Evolutionary conservation across 495 filamentous ascomycete genomes (phyloP).

Genomic region (Usnea hakonensis): DNA sequence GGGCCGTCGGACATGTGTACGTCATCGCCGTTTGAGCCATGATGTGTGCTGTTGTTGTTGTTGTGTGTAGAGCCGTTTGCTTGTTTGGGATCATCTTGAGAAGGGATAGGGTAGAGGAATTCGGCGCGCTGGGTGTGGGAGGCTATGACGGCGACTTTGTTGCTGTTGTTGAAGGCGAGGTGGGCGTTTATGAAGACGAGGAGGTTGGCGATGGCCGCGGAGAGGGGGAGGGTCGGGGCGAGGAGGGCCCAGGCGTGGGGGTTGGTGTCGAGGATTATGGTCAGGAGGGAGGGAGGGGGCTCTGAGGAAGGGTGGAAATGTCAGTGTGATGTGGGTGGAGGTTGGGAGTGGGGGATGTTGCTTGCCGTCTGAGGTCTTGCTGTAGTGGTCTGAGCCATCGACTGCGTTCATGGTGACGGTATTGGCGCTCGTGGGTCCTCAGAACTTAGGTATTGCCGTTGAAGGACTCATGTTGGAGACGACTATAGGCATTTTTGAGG

Average conservation of each 20-base stretch:
- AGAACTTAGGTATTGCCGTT: neutral
- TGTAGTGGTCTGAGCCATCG: constrained; percentile 82
- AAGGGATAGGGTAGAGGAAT: constrained; percentile 72
- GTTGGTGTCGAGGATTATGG: constrained; percentile 92
- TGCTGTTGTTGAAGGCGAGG: constrained; percentile 83
- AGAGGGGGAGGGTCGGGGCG: constrained; percentile 66
- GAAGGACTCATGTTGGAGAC: neutral
- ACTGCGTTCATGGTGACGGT: constrained; percentile 63
- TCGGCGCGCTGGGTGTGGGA: constrained; percentile 74
- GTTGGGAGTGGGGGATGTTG: neutral
- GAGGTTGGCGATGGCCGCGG: constrained; percentile 78
- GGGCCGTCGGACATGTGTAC: constrained; percentile 39
- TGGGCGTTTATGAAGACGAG: constrained; percentile 96
- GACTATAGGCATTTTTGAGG: neutral
- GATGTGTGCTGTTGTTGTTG: constrained; percentile 10
- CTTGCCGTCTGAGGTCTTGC: constrained; percentile 47
- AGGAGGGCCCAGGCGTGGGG: constrained; percentile 88
- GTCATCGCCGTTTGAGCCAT: constrained; percentile 31
- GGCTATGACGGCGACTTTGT: constrained; percentile 87
- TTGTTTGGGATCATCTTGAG: constrained; percentile 15
- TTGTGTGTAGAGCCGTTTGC: constrained; percentile 24
- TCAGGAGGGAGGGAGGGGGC: constrained; percentile 75
- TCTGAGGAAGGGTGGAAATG: constrained; percentile 36
- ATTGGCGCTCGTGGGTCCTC: neutral
- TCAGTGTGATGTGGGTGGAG: neutral